phyloP scores from a whole-genome alignment of 371 early-diverging fungal species.

The Capniomyces stellatus region DNA sequence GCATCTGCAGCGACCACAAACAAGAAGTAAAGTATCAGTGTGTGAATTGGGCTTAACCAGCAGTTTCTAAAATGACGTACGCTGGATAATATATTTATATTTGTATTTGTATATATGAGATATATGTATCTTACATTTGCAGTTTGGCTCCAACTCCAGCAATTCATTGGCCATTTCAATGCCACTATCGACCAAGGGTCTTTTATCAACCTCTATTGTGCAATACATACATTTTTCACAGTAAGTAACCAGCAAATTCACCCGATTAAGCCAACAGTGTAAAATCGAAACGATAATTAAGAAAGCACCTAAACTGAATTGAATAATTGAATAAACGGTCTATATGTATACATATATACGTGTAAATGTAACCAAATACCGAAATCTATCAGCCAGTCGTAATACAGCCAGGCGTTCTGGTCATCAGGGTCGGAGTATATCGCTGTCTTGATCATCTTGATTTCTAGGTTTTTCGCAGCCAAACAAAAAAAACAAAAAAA shows the following conservation, averaged over 20 bases:
- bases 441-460: conserved; percentile 68
- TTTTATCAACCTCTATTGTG: background rate
- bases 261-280: background rate
- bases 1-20: background rate
- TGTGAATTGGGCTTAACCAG: background rate
- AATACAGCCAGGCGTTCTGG: conserved; percentile 90
- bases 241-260: background rate
- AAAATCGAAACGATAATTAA: no score
- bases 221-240: background rate
- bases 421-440: conserved; percentile 92
- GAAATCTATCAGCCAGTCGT: conserved; percentile 61
- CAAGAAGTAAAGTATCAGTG: background rate
- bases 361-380: no score
- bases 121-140: conserved; percentile 19
- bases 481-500: no score
- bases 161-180: conserved; percentile 52
- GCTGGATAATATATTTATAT: background rate
- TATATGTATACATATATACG: conserved; percentile 68
- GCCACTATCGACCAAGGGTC: background rate
- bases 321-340: conserved; percentile 29
- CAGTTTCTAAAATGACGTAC: background rate
- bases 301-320: conserved; percentile 9
- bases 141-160: conserved; percentile 55
- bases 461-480: conserved; percentile 29
- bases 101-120: background rate